Evolutionary conservation across 2,329 filamentous ascomycete genomes (phyloP).

Genomic region (Escovopsis weberi): DNA sequence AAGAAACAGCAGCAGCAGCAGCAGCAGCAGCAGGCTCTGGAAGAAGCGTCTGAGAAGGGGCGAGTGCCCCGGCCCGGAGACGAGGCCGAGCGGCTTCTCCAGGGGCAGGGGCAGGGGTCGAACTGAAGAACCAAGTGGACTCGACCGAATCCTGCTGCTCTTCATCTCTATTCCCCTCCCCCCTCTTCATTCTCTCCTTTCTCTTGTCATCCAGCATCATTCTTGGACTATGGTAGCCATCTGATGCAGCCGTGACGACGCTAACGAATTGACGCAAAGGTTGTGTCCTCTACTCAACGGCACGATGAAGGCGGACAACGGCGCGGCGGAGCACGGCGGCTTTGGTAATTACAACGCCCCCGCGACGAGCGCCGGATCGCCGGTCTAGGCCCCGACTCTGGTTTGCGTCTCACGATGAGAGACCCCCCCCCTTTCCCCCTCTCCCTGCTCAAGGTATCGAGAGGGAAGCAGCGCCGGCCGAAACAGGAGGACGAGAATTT

Average conservation of each 20-base stretch:
- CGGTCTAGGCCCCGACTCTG: slow-evolving; percentile 8
- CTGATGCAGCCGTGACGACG: neutral
- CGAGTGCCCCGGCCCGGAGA: slow-evolving; percentile 6
- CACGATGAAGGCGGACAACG: slow-evolving; percentile 50
- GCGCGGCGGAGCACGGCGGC: slow-evolving; percentile 39
- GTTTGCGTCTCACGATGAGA: too few relatives aligned
- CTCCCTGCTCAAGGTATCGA: too few relatives aligned
- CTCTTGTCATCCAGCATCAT: neutral
- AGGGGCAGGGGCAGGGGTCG: slow-evolving; percentile 6
- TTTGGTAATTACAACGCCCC: slow-evolving; percentile 41
- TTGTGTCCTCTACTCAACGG: slow-evolving; percentile 78
- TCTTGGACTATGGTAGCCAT: neutral
- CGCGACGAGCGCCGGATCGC: slow-evolving; percentile 19
- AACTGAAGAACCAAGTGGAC: too few relatives aligned
- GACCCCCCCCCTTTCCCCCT: too few relatives aligned
- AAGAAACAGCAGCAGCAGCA: neutral
- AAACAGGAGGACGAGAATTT: neutral
- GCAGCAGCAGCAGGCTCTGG: slow-evolving; percentile 4
- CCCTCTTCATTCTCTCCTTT: slow-evolving; percentile 4
- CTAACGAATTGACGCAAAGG: slow-evolving; percentile 29
- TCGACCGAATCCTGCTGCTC: neutral
- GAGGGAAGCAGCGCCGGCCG: neutral
- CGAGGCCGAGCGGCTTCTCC: slow-evolving; percentile 8
- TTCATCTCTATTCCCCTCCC: neutral
- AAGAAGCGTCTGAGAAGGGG: slow-evolving; percentile 9